Evolutionary conservation across 495 filamentous ascomycete genomes (phyloP), one percentile per base, ranked within the genome.

Genomic region (Hypoxylon fragiforme): DNA sequence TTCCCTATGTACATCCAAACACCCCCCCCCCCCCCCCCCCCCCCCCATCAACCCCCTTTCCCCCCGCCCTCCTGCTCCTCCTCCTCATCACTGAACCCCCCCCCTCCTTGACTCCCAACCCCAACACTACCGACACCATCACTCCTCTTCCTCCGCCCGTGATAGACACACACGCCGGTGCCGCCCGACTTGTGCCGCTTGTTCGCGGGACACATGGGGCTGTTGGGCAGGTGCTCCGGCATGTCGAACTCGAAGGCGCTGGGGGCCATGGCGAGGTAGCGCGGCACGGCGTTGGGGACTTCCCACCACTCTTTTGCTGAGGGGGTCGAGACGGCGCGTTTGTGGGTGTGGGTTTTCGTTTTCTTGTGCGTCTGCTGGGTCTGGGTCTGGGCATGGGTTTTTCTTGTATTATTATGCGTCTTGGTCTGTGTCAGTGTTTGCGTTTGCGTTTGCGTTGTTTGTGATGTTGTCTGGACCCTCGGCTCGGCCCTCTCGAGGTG

Each of bases 221-320:
- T 86, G 37, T 45, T 76, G 8, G 81, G 82, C 13, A 86, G 64
- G 68, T 89, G 85, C 35, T 86, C 83, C n/a, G 84, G 83, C 14
- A 85, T 62, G 42, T 82, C 71, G 48, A 81, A 75, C 42, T 80
- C 74, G 55, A 85, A 82, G 8, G 22, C 8, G 19, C 50, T 31
- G 18, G 38, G 20, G 3, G 43, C 5, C 32, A 37, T 30, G n/a
- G 38, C 31, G 15, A 44, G 41, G 31, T 61, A 50, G 3, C 47
- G 15, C n/a, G 49, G 49, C 13, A 44, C 15, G 7, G 62, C 54
- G 7, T 44, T 51, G n/a, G 62, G 49, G 15, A 65, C 65, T 42
- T 67, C 65, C 65, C 65, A 67, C 65, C 65, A 67, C 45, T 67
- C 61, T 40, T 60, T 65, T 19, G 21, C 34, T 30, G 38, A 43